phyloP scores from a whole-genome alignment of 169 alveolate species.

The Amoebophrya sp. region DNA sequence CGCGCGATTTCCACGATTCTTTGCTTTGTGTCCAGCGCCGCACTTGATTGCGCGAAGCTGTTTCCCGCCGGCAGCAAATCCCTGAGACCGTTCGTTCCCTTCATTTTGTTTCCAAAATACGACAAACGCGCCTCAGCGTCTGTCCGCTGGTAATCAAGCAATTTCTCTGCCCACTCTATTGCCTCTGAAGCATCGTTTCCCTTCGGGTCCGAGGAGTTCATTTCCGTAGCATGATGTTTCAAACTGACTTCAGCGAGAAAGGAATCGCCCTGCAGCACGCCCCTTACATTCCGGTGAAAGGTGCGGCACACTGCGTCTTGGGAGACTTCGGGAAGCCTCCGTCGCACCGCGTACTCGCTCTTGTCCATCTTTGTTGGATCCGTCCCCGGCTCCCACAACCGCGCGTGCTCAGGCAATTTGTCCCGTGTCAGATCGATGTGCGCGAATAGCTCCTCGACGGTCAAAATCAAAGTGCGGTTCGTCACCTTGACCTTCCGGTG shows the following conservation, averaged over 20 bases:
- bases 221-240: too few species aligned
- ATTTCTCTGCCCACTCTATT: too few species aligned
- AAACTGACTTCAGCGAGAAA: neutral
- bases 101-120: too few species aligned
- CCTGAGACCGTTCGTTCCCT: too few species aligned
- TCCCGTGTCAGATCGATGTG: neutral
- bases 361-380: neutral
- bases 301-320: neutral
- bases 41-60: too few species aligned
- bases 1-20: neutral
- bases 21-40: neutral
- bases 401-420: neutral
- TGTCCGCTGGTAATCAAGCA: too few species aligned
- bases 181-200: too few species aligned
- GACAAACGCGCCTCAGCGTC: too few species aligned
- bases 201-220: too few species aligned
- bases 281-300: neutral
- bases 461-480: neutral
- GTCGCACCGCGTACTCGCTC: neutral
- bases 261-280: neutral
- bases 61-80: too few species aligned
- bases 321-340: neutral
- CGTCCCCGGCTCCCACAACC: neutral
- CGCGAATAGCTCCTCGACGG: neutral
- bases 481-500: neutral